Evolutionary conservation across 169 alveolate genomes (phyloP), one percentile per base, ranked within the genome.

Genomic region (Besnoitia besnoiti): DNA sequence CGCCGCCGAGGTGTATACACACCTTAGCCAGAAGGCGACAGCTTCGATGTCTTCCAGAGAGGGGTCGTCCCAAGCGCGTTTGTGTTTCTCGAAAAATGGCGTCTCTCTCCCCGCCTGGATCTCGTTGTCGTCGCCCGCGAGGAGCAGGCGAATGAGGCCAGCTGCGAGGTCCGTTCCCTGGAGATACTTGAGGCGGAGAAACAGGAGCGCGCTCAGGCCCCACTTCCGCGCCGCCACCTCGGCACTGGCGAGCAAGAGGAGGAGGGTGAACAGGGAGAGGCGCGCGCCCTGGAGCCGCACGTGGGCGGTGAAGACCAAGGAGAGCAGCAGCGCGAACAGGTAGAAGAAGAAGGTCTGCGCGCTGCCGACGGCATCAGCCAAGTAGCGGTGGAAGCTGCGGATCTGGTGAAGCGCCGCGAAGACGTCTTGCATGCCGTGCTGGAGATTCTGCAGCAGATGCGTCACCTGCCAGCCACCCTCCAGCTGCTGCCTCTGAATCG

Each of bases 341-440:
- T 89, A 89, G 4, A 89, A 33, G 30, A 39, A 59, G 24, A 77
- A 33, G 0, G 89, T 44, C 73, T 89, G 89, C 19, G 62, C 55
- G 49, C 89, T 85, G 10, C 93, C 88, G 40, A 89, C 55, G 40
- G 85, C 84, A n/a, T 89, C 89, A 10, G 82, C 88, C 47, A 89
- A 55, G 33, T 84, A 50, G 40, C 46, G 33, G 51, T 89, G 93
- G 37, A 89, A 89, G n/a, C 46, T 42, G 30, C 75, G 73, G 73
- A 89, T 67, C 89, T 89, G 93, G 77, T 89, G 89, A 77, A 89
- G 93, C 61, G 61, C 47, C 24, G 89, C 51, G 33, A 89, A 89
- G 44, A 62, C 44, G 19, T 89, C 93, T 35, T 77, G 67, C 61
- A 89, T 0, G 80, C 89, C 89, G 30, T 77, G 79, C 89, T 89